phyloP scores from a whole-genome alignment of 345 rosid species.

The Passiflora organensis region DNA sequence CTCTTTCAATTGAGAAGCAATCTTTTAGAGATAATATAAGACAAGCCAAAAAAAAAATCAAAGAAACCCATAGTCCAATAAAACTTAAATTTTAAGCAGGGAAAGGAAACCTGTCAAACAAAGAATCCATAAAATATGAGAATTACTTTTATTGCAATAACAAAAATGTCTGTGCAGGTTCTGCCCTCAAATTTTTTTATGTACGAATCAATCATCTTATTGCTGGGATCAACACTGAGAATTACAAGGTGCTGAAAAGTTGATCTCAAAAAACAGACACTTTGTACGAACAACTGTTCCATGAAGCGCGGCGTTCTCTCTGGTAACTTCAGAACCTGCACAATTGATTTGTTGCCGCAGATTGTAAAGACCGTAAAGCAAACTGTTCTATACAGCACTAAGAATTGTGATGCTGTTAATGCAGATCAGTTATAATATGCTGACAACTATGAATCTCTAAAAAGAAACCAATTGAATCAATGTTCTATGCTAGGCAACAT shows the following conservation, averaged over 20 bases:
- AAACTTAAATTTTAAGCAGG: slow-evolving; percentile 28
- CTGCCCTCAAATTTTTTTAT: slow-evolving; percentile 57
- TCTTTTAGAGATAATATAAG: slow-evolving; percentile 8
- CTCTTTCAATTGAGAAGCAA: background rate
- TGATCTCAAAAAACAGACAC: slow-evolving; percentile 53
- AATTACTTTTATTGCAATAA: slow-evolving; percentile 70
- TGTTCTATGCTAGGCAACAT: no score
- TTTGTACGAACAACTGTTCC: slow-evolving; percentile 50
- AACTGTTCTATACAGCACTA: slow-evolving; percentile 29
- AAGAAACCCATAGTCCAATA: slow-evolving; percentile 5
- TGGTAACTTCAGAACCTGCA: slow-evolving; percentile 97
- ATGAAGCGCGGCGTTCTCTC: slow-evolving; percentile 66
- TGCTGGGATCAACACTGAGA: slow-evolving; percentile 83
- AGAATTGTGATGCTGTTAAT: slow-evolving; percentile 30
- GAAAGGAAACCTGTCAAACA: slow-evolving; percentile 29
- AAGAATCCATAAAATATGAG: slow-evolving; percentile 47
- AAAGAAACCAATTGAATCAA: no score
- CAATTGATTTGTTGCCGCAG: slow-evolving; percentile 73
- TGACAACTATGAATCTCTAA: slow-evolving; percentile 10
- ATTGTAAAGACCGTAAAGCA: slow-evolving; percentile 46
- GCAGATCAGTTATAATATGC: slow-evolving; percentile 14
- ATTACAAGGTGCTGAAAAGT: slow-evolving; percentile 75
- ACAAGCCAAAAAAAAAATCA: background rate
- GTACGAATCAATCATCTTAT: slow-evolving; percentile 56
- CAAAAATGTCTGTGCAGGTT: slow-evolving; percentile 96